These are phyloP conservation scores for Malus hybrid DNA, from an alignment of 331 rosid species.

Conservation along the genomic window DNA sequence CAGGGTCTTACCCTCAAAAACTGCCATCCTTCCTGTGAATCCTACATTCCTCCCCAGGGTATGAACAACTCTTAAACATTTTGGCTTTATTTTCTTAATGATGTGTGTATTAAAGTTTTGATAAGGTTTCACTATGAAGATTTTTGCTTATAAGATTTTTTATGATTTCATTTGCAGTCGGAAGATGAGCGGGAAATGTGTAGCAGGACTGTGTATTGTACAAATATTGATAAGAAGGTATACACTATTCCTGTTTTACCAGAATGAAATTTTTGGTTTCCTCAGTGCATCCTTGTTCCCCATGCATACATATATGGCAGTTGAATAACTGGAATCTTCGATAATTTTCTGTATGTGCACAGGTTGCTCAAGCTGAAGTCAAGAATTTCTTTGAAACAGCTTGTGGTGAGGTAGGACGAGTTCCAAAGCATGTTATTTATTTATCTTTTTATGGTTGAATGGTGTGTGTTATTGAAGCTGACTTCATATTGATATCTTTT, in stretches of 20 bases:
- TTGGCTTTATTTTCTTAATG: neutral
- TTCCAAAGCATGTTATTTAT: conserved; percentile 8
- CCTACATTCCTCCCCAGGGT: conserved; percentile 97
- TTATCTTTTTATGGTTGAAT: neutral
- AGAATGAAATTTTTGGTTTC: neutral
- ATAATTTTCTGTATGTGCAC: conserved; percentile 7
- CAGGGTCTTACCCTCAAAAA: conserved; percentile 94
- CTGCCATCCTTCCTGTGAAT: conserved; percentile 98
- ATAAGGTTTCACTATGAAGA: neutral
- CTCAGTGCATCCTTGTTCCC: neutral
- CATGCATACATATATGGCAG: neutral
- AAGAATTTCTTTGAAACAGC: conserved; percentile 79
- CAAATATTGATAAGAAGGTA: conserved; percentile 96
- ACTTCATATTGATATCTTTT: neutral
- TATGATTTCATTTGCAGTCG: conserved; percentile 45
- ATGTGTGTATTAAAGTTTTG: neutral
- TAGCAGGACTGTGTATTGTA: conserved; percentile 82
- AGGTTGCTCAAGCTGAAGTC: conserved; percentile 92
- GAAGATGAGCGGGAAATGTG: conserved; percentile 98
- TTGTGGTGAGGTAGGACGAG: conserved; percentile 77
- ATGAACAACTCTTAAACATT: conserved; percentile 15
- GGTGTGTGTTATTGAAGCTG: neutral
- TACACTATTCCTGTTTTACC: neutral
- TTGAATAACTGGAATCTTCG: conserved; percentile 5
- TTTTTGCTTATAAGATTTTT: neutral